Evolutionary conservation across 768 basidiomycete genomes (phyloP), one percentile per base, ranked within the genome.

Genomic region (Gyrodon lividus): DNA sequence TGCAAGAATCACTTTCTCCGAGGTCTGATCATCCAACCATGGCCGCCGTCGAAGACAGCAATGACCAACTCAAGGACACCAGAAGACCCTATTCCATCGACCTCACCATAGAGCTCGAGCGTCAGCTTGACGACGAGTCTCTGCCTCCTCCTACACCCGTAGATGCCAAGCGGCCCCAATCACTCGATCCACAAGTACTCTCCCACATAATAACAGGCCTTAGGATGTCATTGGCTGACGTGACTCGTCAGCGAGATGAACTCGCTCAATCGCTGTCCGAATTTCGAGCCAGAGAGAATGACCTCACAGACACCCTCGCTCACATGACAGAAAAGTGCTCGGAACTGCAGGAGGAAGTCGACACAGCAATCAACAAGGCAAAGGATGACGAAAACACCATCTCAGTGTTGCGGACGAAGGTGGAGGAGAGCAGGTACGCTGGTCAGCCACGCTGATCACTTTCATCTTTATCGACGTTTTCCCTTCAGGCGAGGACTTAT

Each of bases 311-410:
- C 55, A 81, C 83, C 37, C 64, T 91, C 38, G 73, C 80, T 56
- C 72, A 77, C 56, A 78, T 87, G 72, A 81, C 81, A 10, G 87
- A 87, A 52, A 85, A 83, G 67, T 85, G 81, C 23, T 77, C 81
- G 20, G 60, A 61, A 6, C 67, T 81, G 50, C 83, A 87, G 57
- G 80, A 79, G 50, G 76, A 83, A 39, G 72, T 89, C 5, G 75
- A 74, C 46, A 71, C 70, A 24, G 72, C 79, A 28, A 73, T 70
- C 59, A 73, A 64, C 59, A 82, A 80, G 61, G 74, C 73, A 42
- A 79, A 76, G 52, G 89, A 92, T 42, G 86, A 90, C 49, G 88
- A 89, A 61, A 84, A 91, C 53, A 84, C 87, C 33, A 88, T 93
- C 43, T 69, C 74, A 3, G 70, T 92, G 68, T 72, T 93, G 44